A percentile compares a stretch with the other conserved stretches of the same genome.
phyloP scores from a whole-genome alignment of 257 asterid species.

The Penstemon barbatus region DNA sequence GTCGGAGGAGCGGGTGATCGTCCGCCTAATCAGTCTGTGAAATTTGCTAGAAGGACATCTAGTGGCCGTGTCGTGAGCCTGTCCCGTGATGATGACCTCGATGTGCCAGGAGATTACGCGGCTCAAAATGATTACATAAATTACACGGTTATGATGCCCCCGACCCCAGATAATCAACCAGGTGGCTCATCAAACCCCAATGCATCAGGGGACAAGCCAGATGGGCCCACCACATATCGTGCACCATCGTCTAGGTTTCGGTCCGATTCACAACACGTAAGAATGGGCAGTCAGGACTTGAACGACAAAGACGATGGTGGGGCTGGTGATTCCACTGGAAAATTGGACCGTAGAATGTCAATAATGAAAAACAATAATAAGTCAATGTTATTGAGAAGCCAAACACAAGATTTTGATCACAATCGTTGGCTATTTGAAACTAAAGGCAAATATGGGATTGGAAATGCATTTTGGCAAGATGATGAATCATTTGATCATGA shows the following conservation, averaged over 20 bases:
- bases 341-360: constrained; percentile 72
- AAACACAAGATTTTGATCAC: constrained; percentile 91
- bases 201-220: constrained; percentile 66
- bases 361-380: constrained; percentile 56
- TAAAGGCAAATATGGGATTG: constrained; percentile 91
- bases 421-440: constrained; percentile 90
- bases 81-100: constrained; percentile 68
- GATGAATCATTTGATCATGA: constrained; percentile 69
- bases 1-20: constrained; percentile 32
- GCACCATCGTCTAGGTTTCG: constrained; percentile 53
- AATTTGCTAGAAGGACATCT: constrained; percentile 69
- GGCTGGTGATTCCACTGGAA: constrained; percentile 32
- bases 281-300: constrained; percentile 33
- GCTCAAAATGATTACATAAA: constrained; percentile 55
- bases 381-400: constrained; percentile 83
- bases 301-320: constrained; percentile 31
- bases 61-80: constrained; percentile 77
- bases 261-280: constrained; percentile 37
- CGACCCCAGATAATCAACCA: constrained; percentile 93
- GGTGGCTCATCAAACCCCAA: constrained; percentile 36
- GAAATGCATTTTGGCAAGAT: constrained; percentile 89
- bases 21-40: constrained; percentile 52
- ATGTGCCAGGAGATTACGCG: constrained; percentile 43
- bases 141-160: constrained; percentile 91
- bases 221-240: constrained; percentile 55